phyloP scores from a whole-genome alignment of 225 moss, liverwort and hornwort species.

The Physcomitrium patens region DNA sequence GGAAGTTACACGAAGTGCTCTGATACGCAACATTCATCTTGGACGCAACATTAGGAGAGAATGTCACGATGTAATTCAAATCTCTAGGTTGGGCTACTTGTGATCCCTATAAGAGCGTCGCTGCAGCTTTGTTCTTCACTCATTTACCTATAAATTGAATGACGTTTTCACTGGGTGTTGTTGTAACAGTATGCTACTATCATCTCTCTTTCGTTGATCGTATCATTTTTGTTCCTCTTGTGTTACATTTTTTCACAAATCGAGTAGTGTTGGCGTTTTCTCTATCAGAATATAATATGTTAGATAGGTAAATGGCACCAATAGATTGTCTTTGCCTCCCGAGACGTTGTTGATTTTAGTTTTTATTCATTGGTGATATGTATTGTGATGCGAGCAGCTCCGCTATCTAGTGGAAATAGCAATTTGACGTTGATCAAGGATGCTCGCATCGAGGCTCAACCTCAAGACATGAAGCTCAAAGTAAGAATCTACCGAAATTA shows the following conservation, averaged over 20 bases:
- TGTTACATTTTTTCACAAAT: background rate
- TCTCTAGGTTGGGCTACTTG: background rate
- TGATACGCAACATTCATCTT: background rate
- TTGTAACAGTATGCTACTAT: background rate
- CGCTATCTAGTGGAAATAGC: slow-evolving; percentile 44
- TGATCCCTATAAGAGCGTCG: background rate
- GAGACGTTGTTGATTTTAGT: background rate
- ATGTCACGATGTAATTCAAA: background rate
- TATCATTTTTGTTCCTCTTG: background rate
- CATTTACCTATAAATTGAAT: background rate
- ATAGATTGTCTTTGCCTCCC: background rate
- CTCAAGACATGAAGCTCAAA: slow-evolving; percentile 66
- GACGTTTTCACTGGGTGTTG: background rate
- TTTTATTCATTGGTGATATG: background rate
- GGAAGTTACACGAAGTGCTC: background rate
- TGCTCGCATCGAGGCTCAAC: slow-evolving; percentile 71
- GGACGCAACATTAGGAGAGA: background rate
- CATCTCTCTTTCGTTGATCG: background rate
- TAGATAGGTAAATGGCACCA: background rate
- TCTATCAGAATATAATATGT: background rate
- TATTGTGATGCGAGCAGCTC: slow-evolving; percentile 39
- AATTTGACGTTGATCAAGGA: slow-evolving; percentile 64
- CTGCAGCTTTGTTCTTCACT: background rate
- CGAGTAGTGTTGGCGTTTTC: background rate
- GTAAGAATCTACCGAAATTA: slow-evolving; percentile 51